Conservation (phyloP, 148 eudicot genomes). For the Cornus controversa region DNA sequence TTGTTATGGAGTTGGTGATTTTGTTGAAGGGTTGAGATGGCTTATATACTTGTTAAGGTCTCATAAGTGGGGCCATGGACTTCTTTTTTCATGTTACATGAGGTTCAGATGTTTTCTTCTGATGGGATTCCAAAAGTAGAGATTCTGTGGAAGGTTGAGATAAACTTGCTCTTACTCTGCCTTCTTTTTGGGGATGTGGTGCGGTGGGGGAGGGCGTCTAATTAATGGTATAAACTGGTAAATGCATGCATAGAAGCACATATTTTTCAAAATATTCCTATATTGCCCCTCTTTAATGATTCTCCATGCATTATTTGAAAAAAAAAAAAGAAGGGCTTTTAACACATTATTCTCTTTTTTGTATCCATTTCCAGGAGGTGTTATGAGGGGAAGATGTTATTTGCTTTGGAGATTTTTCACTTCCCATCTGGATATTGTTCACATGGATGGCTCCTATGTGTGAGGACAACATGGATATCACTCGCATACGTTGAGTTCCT, state of each 20-base stretch:
- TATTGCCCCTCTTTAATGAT: constrained; percentile 35
- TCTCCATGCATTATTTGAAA: constrained; percentile 41
- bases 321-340: constrained; percentile 15
- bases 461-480: constrained; percentile 18
- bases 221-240: not conserved
- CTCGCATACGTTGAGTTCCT: constrained; percentile 1
- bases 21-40: constrained; percentile 22
- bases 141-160: constrained; percentile 14
- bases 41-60: constrained; percentile 32
- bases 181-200: not conserved
- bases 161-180: not conserved
- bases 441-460: constrained; percentile 16
- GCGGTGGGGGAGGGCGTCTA: not conserved
- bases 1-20: constrained; percentile 21
- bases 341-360: constrained; percentile 33
- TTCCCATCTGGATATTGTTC: no score
- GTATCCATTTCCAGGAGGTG: constrained; percentile 33
- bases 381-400: constrained; percentile 48
- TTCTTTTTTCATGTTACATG: constrained; percentile 17
- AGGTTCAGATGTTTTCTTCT: constrained; percentile 28
- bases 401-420: constrained; percentile 17
- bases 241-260: constrained; percentile 19
- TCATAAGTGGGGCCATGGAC: constrained; percentile 31
- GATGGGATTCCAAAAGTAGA: no score
- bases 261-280: not conserved